Base-by-base conservation (phyloP, 768 basidiomycete species). In the Suillus fuscotomentosus region DNA sequence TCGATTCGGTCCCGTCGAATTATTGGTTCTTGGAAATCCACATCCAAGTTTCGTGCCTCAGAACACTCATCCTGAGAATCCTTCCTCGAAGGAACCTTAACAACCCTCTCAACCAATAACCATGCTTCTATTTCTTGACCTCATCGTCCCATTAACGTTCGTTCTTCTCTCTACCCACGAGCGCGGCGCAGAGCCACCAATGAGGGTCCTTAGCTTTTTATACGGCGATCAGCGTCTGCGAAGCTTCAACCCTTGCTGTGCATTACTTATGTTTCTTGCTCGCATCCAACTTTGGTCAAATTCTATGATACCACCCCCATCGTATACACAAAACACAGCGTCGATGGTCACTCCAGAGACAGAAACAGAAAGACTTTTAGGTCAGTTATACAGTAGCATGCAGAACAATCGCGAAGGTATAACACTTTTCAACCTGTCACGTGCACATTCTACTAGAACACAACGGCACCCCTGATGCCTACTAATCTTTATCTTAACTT, bases 201-300 rank as follows among this genome's bases (percentile, higher is more conserved):
- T 24, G 15, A 53, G 51, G 27, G 31, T 5, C 15, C 53, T 36
- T 22, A 17, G 38, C 39, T 57, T 57, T 41, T 57, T 22, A 24
- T 57, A 41, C 51, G 61, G 61, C 61, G 61, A 62, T 62, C 38
- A 27, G 20, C 39, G 41, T 62, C 20, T 31, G 27, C 27, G 48
- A 62, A 59, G 50, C 27, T 34, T 27, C 55, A 15, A 42, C 62
- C 62, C 62, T 61, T 63, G 60, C 62, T n/a, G 59, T 60, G 42
- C 43, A 27, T 27, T 15, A 62, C 24, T 55, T 27, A 61, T 61
- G 60, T 61, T 31, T 47, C 50, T 34, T 62, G 38, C 54, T 62
- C 61, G 54, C 61, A 38, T 31, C 31, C 31, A 31, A 31, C 5
- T 31, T 31, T 31, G 31, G 31, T 31, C 31, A 31, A 31, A 31